Base-by-base conservation (phyloP, 2,329 filamentous ascomycete species). In the Magnaporthiopsis rhizophila region DNA sequence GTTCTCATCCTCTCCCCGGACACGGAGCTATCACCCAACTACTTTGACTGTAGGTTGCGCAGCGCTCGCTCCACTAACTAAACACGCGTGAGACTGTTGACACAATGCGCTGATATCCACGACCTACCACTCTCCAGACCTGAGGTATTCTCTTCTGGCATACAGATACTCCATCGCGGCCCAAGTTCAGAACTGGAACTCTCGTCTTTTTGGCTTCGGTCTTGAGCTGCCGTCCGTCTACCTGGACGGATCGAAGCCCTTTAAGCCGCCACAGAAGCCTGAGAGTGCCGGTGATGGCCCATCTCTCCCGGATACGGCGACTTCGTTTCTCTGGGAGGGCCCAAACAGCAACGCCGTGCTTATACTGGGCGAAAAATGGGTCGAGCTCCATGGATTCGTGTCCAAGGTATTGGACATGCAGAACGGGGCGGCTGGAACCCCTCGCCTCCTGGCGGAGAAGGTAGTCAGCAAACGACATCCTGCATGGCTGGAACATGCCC, bases 1-100 rank as follows among this genome's bases (percentile, higher is more conserved):
- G 85, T 97, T 2, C 81, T 99, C n/a, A 77, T 97, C 2, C 83
- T 99, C 7, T 93, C 92, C 6, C 86, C 93, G 1, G 87, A 96
- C 69, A 84, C 83, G 1, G 90, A 98, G 73, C 76, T 98, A 0
- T 90, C 91, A 0, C 86, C 88, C 1, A 83, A 90, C 1, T 98
- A 92, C 73, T 94, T 89, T 67, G 91, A 97, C 67, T 97, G 83
- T 85, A 74, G 72, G 81, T 32, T 21, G 6, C 18, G 50, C 34
- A 18, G 30, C 26, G 69, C 4, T 5, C 34, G 69, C 4, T 4
- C 26, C 26, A 58, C 26, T 6, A 30, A 58, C 13, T 11, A 15
- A 28, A 30, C 30, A 26, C 56, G 56, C 28, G 56, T 1, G 56
- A 58, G n/a, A 58, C 28, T 28, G 24, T 7, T 15, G 2, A 24